phyloP scores from a whole-genome alignment of 1,139 yeast genomes.

The Debaryomyces singareniensis region DNA sequence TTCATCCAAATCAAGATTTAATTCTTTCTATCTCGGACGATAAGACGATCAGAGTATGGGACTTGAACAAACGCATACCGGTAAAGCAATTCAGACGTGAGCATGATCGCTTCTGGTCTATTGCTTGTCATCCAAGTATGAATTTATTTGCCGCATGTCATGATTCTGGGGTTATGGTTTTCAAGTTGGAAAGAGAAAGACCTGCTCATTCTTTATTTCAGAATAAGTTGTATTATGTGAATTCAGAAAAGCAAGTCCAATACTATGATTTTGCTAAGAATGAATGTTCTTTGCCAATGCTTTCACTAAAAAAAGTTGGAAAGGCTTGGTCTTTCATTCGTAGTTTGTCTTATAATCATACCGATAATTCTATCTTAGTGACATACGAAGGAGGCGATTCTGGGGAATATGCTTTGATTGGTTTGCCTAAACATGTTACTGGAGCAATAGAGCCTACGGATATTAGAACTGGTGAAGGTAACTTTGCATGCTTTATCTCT shows the following conservation, averaged over 20 bases:
- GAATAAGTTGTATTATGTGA: constrained; percentile 65
- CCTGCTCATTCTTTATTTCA: constrained; percentile 81
- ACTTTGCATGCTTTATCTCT: constrained; percentile 83
- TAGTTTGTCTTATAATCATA: constrained; percentile 83
- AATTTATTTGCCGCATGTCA: constrained; percentile 96
- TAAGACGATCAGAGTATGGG: constrained; percentile 97
- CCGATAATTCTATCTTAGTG: constrained; percentile 80
- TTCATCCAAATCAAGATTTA: constrained; percentile 91
- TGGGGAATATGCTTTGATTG: constrained; percentile 64
- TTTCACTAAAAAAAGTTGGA: constrained; percentile 79
- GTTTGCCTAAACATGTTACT: constrained; percentile 79
- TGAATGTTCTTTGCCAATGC: constrained; percentile 69
- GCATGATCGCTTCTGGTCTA: constrained; percentile 89
- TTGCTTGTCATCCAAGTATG: constrained; percentile 82
- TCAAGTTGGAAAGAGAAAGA: constrained; percentile 95
- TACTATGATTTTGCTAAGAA: constrained; percentile 59
- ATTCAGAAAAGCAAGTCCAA: constrained; percentile 83
- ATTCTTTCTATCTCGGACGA: constrained; percentile 94
- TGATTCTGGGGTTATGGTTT: constrained; percentile 96
- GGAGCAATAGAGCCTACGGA: constrained; percentile 90
- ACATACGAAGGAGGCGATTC: constrained; percentile 68
- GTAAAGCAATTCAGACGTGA: constrained; percentile 94
- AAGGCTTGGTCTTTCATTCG: constrained; percentile 83
- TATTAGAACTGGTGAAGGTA: constrained; percentile 74
- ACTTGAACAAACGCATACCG: constrained; percentile 86